phyloP scores from a whole-genome alignment of 768 basidiomycete genomes.

The Scleroderma citrinum region DNA sequence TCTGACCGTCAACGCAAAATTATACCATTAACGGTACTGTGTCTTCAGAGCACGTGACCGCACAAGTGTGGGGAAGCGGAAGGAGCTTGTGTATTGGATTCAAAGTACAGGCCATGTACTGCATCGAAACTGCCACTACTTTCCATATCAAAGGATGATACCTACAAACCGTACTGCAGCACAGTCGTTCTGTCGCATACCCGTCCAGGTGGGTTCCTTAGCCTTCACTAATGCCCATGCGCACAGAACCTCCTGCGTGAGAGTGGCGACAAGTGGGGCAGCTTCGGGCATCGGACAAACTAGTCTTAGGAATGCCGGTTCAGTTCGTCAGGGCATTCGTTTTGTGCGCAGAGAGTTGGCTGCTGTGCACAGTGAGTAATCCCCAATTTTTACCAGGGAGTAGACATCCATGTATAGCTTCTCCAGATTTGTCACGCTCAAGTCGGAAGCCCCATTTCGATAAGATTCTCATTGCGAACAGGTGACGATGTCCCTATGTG shows the following conservation, averaged over 20 bases:
- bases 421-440: slow-evolving; percentile 1
- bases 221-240: slow-evolving; percentile 1
- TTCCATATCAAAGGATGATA: slow-evolving; percentile 19
- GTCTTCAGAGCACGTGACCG: slow-evolving; percentile 6
- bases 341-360: slow-evolving; percentile 11
- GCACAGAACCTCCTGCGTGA: slow-evolving; percentile 4
- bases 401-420: not conserved
- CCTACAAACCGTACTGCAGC: slow-evolving; percentile 23
- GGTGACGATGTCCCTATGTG: slow-evolving; percentile 49
- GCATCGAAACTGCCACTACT: not conserved
- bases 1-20: no score
- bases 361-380: slow-evolving; percentile 13
- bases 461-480: slow-evolving; percentile 89
- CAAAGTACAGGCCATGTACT: not conserved
- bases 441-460: slow-evolving; percentile 59
- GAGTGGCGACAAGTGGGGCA: slow-evolving; percentile 4
- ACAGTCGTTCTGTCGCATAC: slow-evolving; percentile 20
- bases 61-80: slow-evolving; percentile 9
- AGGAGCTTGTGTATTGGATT: slow-evolving; percentile 14
- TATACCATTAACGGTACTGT: no score
- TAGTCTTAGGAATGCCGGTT: not conserved
- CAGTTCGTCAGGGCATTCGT: not conserved
- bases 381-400: not conserved
- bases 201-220: slow-evolving; percentile 8
- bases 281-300: slow-evolving; percentile 1